phyloP scores from a whole-genome alignment of 2,329 filamentous ascomycete species.

The Paraconiothyrium brasiliense region DNA sequence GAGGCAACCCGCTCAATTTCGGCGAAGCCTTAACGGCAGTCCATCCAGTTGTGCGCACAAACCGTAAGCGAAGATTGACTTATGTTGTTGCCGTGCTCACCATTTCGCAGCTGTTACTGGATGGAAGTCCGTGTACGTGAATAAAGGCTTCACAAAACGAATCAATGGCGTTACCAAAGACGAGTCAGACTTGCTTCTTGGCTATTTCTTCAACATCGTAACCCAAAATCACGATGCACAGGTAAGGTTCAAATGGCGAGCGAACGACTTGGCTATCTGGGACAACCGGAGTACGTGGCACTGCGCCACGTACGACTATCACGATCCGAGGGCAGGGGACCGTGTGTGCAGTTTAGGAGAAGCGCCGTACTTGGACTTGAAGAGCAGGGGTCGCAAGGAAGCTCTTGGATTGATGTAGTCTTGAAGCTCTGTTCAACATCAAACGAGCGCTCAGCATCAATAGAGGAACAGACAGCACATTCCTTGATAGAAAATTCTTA shows the following conservation, averaged over 20 bases:
- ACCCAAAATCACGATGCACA: slow-evolving; percentile 63
- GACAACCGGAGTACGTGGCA: slow-evolving; percentile 71
- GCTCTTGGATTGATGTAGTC: slow-evolving; percentile 38
- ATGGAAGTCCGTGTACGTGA: slow-evolving; percentile 62
- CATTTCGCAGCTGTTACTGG: slow-evolving; percentile 61
- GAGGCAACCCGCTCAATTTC: slow-evolving; percentile 64
- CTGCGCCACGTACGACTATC: slow-evolving; percentile 71
- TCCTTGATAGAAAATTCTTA: neutral
- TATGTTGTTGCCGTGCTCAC: neutral
- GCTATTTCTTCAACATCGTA: slow-evolving; percentile 56
- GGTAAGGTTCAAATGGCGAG: slow-evolving; percentile 59
- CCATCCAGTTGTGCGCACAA: slow-evolving; percentile 70
- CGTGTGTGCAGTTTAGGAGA: slow-evolving; percentile 64
- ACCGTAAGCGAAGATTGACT: slow-evolving; percentile 49
- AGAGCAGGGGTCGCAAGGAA: slow-evolving; percentile 59
- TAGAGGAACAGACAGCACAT: neutral
- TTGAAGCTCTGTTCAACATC: too few species aligned
- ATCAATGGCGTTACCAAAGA: slow-evolving; percentile 59
- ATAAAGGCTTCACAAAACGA: slow-evolving; percentile 44
- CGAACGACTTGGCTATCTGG: slow-evolving; percentile 65
- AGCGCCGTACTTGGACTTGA: slow-evolving; percentile 65
- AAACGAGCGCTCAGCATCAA: neutral
- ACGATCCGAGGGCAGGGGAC: slow-evolving; percentile 60
- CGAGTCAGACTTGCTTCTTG: slow-evolving; percentile 56
- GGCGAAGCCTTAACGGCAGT: slow-evolving; percentile 61